A percentile compares a stretch with the other conserved stretches of the same genome.
These are phyloP conservation scores for Colletotrichum costaricense DNA, from an alignment of 2,329 filamentous ascomycete species.

Conservation along the genomic window DNA sequence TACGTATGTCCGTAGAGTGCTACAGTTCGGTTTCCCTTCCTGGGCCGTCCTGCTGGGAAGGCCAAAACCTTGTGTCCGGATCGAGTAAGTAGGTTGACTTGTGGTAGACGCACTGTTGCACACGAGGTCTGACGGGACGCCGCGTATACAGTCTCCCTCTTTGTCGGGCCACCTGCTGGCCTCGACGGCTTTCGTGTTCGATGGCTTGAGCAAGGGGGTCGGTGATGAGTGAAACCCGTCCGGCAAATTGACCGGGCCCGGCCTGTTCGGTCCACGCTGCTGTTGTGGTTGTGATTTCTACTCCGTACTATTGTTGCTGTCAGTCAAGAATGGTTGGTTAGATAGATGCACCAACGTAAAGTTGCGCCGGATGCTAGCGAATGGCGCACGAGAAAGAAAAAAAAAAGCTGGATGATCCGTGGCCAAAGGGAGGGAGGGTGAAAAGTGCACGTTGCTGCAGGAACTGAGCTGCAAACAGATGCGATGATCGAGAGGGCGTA, in stretches of 20 bases:
- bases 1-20: not conserved
- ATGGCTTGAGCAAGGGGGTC: not conserved
- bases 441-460: conserved; percentile 1
- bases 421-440: not conserved
- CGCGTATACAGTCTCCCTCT: not conserved
- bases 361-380: not conserved
- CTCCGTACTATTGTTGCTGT: not conserved
- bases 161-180: not conserved
- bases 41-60: not conserved
- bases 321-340: not conserved
- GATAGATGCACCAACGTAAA: not conserved
- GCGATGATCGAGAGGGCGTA: not conserved
- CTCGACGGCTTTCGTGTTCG: conserved; percentile 3
- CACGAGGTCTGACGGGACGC: conserved; percentile 1
- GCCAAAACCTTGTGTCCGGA: conserved; percentile 16
- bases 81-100: not conserved
- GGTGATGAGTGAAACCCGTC: not conserved
- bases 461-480: not conserved
- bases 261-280: not conserved
- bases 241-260: not conserved
- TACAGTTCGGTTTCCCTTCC: not conserved
- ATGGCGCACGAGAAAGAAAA: not conserved
- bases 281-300: not conserved
- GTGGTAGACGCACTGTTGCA: not conserved
- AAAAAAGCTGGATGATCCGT: not conserved